Conservation (phyloP, 495 filamentous ascomycete genomes). For the Hypoxylon cercidicola region DNA sequence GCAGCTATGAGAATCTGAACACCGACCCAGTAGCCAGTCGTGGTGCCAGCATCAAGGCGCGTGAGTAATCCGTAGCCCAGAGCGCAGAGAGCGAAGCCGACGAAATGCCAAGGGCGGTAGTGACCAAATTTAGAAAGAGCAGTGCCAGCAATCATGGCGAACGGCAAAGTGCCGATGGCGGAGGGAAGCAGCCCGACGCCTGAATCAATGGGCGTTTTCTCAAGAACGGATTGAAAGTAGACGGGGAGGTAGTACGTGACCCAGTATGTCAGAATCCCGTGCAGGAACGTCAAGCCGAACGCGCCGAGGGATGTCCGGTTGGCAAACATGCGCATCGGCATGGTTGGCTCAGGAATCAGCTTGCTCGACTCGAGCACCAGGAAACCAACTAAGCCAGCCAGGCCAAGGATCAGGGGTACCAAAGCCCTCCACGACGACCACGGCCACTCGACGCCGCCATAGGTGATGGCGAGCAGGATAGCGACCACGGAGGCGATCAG, state of each 20-base stretch:
- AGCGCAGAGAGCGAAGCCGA: slow-evolving; percentile 54
- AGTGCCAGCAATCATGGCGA: slow-evolving; percentile 53
- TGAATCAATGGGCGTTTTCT: slow-evolving; percentile 55
- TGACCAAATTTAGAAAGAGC: slow-evolving; percentile 57
- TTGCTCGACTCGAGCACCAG: too few species aligned
- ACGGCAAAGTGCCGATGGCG: slow-evolving; percentile 49
- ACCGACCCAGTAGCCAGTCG: slow-evolving; percentile 35
- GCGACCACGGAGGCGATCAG: slow-evolving; percentile 54
- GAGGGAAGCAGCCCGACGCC: slow-evolving; percentile 59
- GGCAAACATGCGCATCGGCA: slow-evolving; percentile 56
- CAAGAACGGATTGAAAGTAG: slow-evolving; percentile 67
- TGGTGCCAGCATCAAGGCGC: slow-evolving; percentile 39
- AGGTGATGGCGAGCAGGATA: slow-evolving; percentile 59
- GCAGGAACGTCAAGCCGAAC: slow-evolving; percentile 43
- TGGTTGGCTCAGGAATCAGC: slow-evolving; percentile 44
- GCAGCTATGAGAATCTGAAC: slow-evolving; percentile 25
- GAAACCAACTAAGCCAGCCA: background rate
- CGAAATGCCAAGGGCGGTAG: slow-evolving; percentile 67
- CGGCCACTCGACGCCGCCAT: slow-evolving; percentile 62
- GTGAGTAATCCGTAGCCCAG: slow-evolving; percentile 56
- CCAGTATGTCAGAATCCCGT: slow-evolving; percentile 43
- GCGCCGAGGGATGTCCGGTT: slow-evolving; percentile 64
- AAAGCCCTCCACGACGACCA: slow-evolving; percentile 53
- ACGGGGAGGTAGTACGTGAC: slow-evolving; percentile 69
- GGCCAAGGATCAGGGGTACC: slow-evolving; percentile 49